Evolutionary conservation across 1,284 basidiomycete species (phyloP), one percentile per base, ranked within the genome.

Genomic region (Trichosporon sp.): DNA sequence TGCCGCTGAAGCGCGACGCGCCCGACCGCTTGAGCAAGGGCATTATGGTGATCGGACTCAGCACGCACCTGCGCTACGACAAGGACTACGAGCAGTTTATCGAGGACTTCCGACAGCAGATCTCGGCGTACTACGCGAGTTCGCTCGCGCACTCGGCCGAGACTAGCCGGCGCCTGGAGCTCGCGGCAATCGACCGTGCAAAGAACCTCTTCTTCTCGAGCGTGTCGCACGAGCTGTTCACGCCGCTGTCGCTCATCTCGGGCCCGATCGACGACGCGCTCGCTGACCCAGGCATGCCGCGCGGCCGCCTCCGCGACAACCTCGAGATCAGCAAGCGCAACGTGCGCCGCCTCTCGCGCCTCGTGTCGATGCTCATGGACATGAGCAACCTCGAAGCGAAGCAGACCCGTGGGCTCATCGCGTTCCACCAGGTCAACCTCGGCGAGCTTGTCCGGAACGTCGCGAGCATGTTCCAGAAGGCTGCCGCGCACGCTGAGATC

Each of bases 111-210:
- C 53, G 53, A 4, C 29, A 42, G 47, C 53, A 65, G 15, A 38
- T 65, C n/a, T 68, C 69, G 13, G 65, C 72, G 2, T 72, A 68
- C 27, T 65, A 78, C 12, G 69, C 69, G 0, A 70, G 72, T 6
- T 74, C 76, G 0, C 68, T 75, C 58, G 75, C 73, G 0, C 73
- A 76, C 53, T 75, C 77, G 44, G 62, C 69, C 12, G 80, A 81
- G 62, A 70, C 72, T 18, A 69, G 75, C 27, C 76, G 81, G 11
- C 77, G 83, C 0, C 80, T 83, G 15, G 81, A 84, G 38, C 76
- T 84, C 2, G 79, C 83, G 7, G 75, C 76, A 1, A 71, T 85
- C 18, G 83, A 84, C 63, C 70, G 80, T n/a, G 83, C 83, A 2
- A 83, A 82, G 74, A 78, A 74, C 25, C 51, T 76, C 60, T 74